Percentiles rank a stretch among this genome's conserved stretches.
phyloP scores from a whole-genome alignment of 495 filamentous ascomycete species.

The Clavariopsis aquatica region DNA sequence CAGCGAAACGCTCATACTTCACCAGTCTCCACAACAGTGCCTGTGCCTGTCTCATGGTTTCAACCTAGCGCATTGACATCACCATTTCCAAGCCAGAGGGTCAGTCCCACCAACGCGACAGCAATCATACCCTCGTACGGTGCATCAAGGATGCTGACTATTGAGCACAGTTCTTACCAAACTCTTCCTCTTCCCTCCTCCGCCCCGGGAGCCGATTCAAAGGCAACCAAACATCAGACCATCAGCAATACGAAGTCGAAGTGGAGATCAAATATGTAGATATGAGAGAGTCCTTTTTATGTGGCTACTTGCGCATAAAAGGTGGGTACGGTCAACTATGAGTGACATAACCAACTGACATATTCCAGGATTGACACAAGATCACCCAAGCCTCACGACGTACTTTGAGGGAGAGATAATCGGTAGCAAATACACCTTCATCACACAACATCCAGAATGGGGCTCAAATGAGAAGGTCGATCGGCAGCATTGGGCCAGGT shows the following conservation, averaged over 20 bases:
- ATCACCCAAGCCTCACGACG: constrained; percentile 93
- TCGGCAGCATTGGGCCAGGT: constrained; percentile 89
- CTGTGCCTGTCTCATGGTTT: constrained; percentile 23
- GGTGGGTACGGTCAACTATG: constrained; percentile 53
- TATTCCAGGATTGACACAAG: constrained; percentile 80
- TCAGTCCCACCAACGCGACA: constrained; percentile 18
- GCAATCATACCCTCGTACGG: constrained; percentile 1
- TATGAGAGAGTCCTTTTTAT: constrained; percentile 90
- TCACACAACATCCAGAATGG: constrained; percentile 87
- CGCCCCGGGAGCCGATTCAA: constrained; percentile 84
- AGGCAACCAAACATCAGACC: constrained; percentile 89
- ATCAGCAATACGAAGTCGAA: constrained; percentile 88
- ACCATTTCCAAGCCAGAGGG: constrained; percentile 34
- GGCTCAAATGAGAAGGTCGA: constrained; percentile 91
- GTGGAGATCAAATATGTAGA: constrained; percentile 98
- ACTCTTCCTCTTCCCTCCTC: constrained; percentile 75
- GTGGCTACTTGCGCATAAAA: constrained; percentile 95
- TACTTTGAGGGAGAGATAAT: constrained; percentile 99
- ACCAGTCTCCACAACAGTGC: constrained; percentile 24
- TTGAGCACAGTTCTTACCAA: constrained; percentile 55
- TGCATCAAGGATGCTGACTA: constrained; percentile 16
- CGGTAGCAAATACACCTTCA: constrained; percentile 89
- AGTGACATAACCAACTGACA: constrained; percentile 29
- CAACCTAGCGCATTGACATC: constrained; percentile 23
- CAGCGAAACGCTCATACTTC: constrained; percentile 28